Evolutionary conservation across 257 asterid species (phyloP).

Genomic region (Solanum gracilifrons): DNA sequence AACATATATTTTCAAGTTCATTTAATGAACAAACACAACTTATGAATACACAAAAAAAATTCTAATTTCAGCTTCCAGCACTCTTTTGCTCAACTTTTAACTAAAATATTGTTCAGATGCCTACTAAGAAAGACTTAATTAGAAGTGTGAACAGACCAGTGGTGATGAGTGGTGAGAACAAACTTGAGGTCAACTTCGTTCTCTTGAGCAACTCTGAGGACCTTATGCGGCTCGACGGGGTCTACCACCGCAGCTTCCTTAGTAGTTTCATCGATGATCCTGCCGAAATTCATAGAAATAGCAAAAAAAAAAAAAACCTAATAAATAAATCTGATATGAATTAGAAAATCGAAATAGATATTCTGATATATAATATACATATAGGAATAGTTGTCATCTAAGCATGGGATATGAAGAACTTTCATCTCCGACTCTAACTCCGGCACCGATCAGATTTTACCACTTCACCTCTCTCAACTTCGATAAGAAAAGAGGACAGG

Average conservation of each 20-base stretch:
- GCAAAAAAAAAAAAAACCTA: not conserved
- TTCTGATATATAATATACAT: slow-evolving; percentile 13
- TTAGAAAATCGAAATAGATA: not conserved
- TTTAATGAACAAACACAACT: not conserved
- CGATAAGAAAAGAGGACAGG: not conserved
- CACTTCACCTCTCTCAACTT: not conserved
- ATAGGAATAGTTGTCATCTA: slow-evolving; percentile 62
- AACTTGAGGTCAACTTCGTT: slow-evolving; percentile 60
- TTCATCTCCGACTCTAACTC: slow-evolving; percentile 23
- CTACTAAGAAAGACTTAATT: not conserved
- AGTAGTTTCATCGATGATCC: slow-evolving; percentile 49
- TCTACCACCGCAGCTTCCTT: slow-evolving; percentile 90
- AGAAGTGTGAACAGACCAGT: slow-evolving; percentile 37
- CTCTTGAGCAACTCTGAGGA: slow-evolving; percentile 63
- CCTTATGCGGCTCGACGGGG: slow-evolving; percentile 86
- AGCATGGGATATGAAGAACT: slow-evolving; percentile 61
- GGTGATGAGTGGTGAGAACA: slow-evolving; percentile 95
- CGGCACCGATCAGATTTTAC: not conserved
- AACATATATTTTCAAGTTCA: not conserved
- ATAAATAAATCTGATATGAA: not conserved
- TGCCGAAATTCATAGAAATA: not conserved
- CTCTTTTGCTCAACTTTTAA: not conserved
- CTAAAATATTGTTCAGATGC: not conserved
- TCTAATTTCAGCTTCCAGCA: not conserved
- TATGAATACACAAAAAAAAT: not conserved